phyloP scores from a whole-genome alignment of 2,329 filamentous ascomycete species.

The Pezicula rhizophila region DNA sequence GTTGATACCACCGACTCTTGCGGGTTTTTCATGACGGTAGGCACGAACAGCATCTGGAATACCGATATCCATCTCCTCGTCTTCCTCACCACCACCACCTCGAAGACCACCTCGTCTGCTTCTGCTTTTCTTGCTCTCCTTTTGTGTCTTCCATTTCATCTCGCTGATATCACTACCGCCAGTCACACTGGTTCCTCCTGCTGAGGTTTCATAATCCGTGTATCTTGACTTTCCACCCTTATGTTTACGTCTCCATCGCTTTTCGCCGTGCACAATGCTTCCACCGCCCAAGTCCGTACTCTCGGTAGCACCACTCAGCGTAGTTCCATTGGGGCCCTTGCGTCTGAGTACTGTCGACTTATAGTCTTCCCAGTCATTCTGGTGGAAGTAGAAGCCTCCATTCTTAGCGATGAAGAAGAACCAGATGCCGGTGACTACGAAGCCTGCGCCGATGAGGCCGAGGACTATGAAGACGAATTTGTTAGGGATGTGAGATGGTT shows the following conservation, averaged over 20 bases:
- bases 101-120: slow-evolving; percentile 9
- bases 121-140: slow-evolving; percentile 18
- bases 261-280: slow-evolving; percentile 69
- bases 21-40: slow-evolving; percentile 82
- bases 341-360: slow-evolving; percentile 88
- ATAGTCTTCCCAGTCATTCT: slow-evolving; percentile 96
- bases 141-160: slow-evolving; percentile 26
- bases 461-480: slow-evolving; percentile 78
- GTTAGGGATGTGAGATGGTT: slow-evolving; percentile 47
- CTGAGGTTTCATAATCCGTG: slow-evolving; percentile 28
- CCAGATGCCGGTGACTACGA: slow-evolving; percentile 77
- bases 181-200: slow-evolving; percentile 12
- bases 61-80: slow-evolving; percentile 43
- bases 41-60: slow-evolving; percentile 66
- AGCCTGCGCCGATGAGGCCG: slow-evolving; percentile 70
- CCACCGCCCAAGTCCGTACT: slow-evolving; percentile 83
- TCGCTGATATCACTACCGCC: slow-evolving; percentile 19
- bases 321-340: slow-evolving; percentile 82
- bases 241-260: slow-evolving; percentile 33
- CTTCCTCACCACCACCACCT: slow-evolving; percentile 16
- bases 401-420: slow-evolving; percentile 99
- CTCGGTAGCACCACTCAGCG: slow-evolving; percentile 75
- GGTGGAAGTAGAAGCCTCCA: slow-evolving; percentile 80
- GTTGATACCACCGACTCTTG: slow-evolving; percentile 85
- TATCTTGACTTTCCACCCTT: slow-evolving; percentile 28